Percentiles rank a stretch among this genome's conserved stretches.
phyloP scores from a whole-genome alignment of 768 basidiomycete species.

The Russula brevipes region DNA sequence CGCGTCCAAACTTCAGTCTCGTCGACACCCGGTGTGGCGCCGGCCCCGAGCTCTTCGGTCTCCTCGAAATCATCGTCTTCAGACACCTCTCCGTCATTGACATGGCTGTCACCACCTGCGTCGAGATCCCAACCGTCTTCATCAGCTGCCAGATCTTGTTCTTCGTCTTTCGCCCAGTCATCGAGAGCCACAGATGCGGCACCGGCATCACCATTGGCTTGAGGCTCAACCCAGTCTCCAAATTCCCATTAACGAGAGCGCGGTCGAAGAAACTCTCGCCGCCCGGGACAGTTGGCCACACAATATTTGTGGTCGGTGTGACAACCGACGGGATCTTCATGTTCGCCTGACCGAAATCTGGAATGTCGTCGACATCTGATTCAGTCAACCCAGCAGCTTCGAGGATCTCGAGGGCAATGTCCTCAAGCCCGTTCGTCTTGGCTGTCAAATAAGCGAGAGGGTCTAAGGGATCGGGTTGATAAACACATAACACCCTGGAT shows the following conservation, averaged over 20 bases:
- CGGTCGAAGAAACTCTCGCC: constrained; percentile 94
- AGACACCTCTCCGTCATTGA: constrained; percentile 46
- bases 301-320: constrained; percentile 64
- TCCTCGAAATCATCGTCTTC: constrained; percentile 42
- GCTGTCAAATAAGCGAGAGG: constrained; percentile 96
- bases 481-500: neutral
- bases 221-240: constrained; percentile 63
- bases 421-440: constrained; percentile 89
- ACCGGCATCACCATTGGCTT: constrained; percentile 57
- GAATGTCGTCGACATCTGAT: constrained; percentile 80
- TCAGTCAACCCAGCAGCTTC: constrained; percentile 85
- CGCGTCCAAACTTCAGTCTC: constrained; percentile 91
- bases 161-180: constrained; percentile 79
- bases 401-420: constrained; percentile 83
- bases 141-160: constrained; percentile 60
- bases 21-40: constrained; percentile 74
- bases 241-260: constrained; percentile 79
- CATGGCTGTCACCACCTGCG: constrained; percentile 60
- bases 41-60: constrained; percentile 62
- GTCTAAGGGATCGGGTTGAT: constrained; percentile 43
- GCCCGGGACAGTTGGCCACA: constrained; percentile 79
- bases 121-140: constrained; percentile 88
- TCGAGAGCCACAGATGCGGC: constrained; percentile 61
- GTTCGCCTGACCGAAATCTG: constrained; percentile 60
- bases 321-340: constrained; percentile 74